Evolutionary conservation across 2,329 filamentous ascomycete genomes (phyloP).

Genomic region (Clonostachys chloroleuca): DNA sequence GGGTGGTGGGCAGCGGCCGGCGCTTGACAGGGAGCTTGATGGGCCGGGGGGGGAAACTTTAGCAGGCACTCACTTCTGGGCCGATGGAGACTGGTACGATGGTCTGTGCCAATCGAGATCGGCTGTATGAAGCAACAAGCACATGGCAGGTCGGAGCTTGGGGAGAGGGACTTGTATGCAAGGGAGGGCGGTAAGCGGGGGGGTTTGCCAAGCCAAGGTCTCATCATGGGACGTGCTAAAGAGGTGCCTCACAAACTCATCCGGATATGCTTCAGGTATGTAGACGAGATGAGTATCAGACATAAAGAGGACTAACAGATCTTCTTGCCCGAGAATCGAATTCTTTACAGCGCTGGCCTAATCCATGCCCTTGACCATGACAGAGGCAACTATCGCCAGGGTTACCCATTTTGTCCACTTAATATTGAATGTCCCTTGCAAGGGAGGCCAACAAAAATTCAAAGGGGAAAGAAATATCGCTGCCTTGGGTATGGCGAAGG

Average conservation of each 20-base stretch:
- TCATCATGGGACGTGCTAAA: constrained; percentile 9
- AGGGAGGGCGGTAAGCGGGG: constrained; percentile 20
- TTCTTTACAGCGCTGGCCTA: background rate
- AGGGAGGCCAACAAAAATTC: no score
- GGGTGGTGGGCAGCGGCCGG: no score
- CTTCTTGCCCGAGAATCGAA: constrained; percentile 1
- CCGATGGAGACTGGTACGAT: constrained; percentile 16
- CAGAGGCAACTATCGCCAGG: no score
- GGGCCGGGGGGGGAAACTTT: background rate
- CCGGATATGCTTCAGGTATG: constrained; percentile 22
- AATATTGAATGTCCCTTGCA: no score
- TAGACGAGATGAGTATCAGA: constrained; percentile 33
- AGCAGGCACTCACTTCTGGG: constrained; percentile 8
- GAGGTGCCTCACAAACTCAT: background rate
- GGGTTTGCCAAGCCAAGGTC: constrained; percentile 10
- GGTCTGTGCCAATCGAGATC: constrained; percentile 18
- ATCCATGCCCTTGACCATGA: no score
- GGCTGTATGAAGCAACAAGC: constrained; percentile 16
- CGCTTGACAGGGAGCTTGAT: background rate
- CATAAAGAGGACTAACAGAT: constrained; percentile 10
- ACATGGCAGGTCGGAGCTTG: constrained; percentile 24
- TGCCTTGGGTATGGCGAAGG: no score
- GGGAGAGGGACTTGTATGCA: constrained; percentile 11
- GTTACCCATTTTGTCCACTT: no score
- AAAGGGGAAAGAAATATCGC: no score